Evolutionary conservation across 345 rosid genomes (phyloP).

Genomic region (Anastatica hierochuntica): DNA sequence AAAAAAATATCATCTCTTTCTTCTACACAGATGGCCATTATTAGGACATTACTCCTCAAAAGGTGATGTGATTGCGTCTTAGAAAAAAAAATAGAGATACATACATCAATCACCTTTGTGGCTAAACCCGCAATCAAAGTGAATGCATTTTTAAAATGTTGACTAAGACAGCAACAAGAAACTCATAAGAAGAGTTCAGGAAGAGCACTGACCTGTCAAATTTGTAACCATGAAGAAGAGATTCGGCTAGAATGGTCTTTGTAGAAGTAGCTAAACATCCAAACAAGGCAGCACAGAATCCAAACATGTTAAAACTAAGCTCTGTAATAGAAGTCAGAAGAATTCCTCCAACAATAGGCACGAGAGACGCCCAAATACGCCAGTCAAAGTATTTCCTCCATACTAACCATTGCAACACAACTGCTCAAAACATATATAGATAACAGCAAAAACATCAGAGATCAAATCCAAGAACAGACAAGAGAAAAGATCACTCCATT

Average conservation of each 20-base stretch:
- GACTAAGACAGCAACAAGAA: slow-evolving; percentile 5
- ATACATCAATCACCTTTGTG: neutral
- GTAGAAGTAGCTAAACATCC: slow-evolving; percentile 99
- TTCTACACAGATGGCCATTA: neutral
- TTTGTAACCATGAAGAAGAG: slow-evolving; percentile 93
- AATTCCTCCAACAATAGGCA: slow-evolving; percentile 97
- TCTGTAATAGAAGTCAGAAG: slow-evolving; percentile 90
- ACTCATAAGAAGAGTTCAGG: too few species aligned
- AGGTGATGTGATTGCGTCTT: too few species aligned
- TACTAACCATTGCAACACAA: slow-evolving; percentile 91
- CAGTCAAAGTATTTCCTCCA: slow-evolving; percentile 97
- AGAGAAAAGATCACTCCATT: neutral
- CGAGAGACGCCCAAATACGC: slow-evolving; percentile 93
- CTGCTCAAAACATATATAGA: slow-evolving; percentile 29
- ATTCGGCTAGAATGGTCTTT: slow-evolving; percentile 97
- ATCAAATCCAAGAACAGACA: neutral
- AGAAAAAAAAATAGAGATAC: too few species aligned
- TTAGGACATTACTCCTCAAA: too few species aligned
- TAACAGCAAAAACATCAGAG: slow-evolving; percentile 5
- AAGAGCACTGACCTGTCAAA: slow-evolving; percentile 99
- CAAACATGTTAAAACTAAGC: slow-evolving; percentile 90
- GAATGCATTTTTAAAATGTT: too few species aligned
- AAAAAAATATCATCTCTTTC: neutral
- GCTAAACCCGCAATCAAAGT: neutral
- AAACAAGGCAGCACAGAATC: slow-evolving; percentile 94